A percentile compares a stretch with the other conserved stretches of the same genome.
Evolutionary conservation across 1,284 basidiomycete species (phyloP).

Genomic region (Trichosporon sp.): DNA sequence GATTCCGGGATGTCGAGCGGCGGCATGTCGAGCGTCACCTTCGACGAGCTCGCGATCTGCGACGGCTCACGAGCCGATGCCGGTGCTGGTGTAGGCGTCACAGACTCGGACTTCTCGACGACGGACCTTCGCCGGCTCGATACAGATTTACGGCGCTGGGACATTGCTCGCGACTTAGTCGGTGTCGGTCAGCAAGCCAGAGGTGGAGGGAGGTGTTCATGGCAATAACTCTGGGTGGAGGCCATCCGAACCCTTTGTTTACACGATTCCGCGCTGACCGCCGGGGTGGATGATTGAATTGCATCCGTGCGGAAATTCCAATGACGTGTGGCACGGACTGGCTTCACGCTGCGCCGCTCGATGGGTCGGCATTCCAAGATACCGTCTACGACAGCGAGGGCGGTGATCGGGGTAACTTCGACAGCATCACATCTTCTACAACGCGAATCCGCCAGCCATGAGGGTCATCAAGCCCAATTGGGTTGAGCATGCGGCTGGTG

Average conservation of each 20-base stretch:
- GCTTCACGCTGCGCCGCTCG: not conserved
- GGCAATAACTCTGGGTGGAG: not conserved
- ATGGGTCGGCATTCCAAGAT: not conserved
- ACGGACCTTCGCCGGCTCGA: conserved; percentile 5
- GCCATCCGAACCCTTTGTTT: conserved; percentile 8
- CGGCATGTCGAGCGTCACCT: conserved; percentile 28
- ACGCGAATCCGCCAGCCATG: conserved; percentile 25
- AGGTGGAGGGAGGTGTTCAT: not conserved
- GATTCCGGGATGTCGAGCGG: conserved; percentile 26
- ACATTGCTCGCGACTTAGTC: not conserved
- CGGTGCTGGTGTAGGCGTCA: not conserved
- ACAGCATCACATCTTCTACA: not conserved
- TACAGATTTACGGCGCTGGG: conserved; percentile 22
- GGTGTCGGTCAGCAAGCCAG: not conserved
- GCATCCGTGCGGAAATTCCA: not conserved
- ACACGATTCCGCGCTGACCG: not conserved
- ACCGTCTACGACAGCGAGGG: not conserved
- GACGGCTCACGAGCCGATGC: no score
- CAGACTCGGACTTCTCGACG: not conserved
- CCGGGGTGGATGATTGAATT: conserved; percentile 1
- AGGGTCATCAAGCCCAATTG: conserved; percentile 47
- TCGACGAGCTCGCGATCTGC: conserved; percentile 21
- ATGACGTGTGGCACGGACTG: conserved; percentile 7
- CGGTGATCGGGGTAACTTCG: not conserved
- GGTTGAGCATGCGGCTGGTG: conserved; percentile 41